Percentiles rank a stretch among this genome's conserved stretches.
Evolutionary conservation across 192 early-diverging fungal species (phyloP).

Genomic region (Pecoramyces ruminantium): DNA sequence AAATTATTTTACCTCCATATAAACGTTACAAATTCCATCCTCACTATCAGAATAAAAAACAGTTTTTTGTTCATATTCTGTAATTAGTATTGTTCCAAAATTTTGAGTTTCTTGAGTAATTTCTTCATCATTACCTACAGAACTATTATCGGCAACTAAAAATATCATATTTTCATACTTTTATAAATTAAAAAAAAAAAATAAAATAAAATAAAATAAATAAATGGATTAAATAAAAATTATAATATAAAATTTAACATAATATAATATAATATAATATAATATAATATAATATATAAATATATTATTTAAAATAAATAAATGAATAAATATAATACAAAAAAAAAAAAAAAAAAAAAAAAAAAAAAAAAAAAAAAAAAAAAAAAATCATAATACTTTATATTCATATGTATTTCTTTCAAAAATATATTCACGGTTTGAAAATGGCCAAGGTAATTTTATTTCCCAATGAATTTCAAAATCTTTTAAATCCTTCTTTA

Average conservation of each 20-base stretch:
- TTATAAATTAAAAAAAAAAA: neutral
- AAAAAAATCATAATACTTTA: neutral
- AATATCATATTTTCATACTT: neutral
- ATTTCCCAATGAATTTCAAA: slow-evolving; percentile 1
- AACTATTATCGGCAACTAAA: neutral
- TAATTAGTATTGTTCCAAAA: neutral
- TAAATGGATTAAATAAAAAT: too few species aligned
- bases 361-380: too few species aligned
- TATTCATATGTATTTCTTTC: neutral
- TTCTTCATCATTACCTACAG: neutral
- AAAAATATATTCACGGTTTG: neutral
- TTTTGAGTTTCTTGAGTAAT: neutral
- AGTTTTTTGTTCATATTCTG: neutral
- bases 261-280: too few species aligned
- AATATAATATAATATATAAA: too few species aligned
- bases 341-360: too few species aligned
- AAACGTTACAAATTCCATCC: neutral
- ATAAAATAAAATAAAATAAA: too few species aligned
- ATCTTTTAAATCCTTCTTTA: neutral
- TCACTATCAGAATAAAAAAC: neutral
- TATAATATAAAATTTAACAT: too few species aligned
- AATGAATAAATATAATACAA: too few species aligned
- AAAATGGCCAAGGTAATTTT: neutral
- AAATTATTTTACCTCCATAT: neutral
- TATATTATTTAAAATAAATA: too few species aligned